Conservation (phyloP, 768 basidiomycete species). For the Trametes cingulata region DNA sequence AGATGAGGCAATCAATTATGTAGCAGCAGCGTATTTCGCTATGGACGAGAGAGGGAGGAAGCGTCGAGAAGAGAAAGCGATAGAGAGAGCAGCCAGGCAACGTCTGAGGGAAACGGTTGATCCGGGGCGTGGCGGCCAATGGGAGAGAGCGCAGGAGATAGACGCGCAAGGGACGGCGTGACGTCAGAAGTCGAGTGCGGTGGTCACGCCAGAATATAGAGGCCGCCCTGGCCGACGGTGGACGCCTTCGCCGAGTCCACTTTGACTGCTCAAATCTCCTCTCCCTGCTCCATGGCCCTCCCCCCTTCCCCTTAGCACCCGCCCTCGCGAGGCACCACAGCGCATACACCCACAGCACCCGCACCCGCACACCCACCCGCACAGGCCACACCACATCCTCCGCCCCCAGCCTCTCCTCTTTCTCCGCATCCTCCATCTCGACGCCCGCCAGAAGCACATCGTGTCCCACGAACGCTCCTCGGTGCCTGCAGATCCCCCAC, state of each 20-base stretch:
- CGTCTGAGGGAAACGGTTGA: background rate
- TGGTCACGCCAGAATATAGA: slow-evolving; percentile 17
- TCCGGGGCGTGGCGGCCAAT: slow-evolving; percentile 9
- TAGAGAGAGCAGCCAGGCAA: background rate
- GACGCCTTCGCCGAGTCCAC: slow-evolving; percentile 4
- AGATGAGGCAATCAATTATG: background rate
- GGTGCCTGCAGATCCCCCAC: slow-evolving; percentile 21
- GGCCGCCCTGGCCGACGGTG: slow-evolving; percentile 8
- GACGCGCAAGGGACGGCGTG: slow-evolving; percentile 3
- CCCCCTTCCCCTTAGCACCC: slow-evolving; percentile 5
- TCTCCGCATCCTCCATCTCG: background rate
- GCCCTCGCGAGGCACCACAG: background rate
- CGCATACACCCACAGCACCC: background rate
- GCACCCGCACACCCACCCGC: background rate
- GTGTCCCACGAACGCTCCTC: background rate
- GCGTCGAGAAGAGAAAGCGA: slow-evolving; percentile 1
- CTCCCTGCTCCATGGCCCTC: slow-evolving; percentile 9
- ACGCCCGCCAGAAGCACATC: background rate
- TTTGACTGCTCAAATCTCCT: background rate
- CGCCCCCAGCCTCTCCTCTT: background rate
- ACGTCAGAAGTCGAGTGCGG: slow-evolving; percentile 14
- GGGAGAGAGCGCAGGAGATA: background rate
- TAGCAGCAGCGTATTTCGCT: background rate
- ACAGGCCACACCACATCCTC: background rate
- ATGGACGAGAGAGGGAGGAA: background rate